Evolutionary conservation across 345 rosid genomes (phyloP), one percentile per base, ranked within the genome.

Genomic region (Melaleuca quinquenervia): DNA sequence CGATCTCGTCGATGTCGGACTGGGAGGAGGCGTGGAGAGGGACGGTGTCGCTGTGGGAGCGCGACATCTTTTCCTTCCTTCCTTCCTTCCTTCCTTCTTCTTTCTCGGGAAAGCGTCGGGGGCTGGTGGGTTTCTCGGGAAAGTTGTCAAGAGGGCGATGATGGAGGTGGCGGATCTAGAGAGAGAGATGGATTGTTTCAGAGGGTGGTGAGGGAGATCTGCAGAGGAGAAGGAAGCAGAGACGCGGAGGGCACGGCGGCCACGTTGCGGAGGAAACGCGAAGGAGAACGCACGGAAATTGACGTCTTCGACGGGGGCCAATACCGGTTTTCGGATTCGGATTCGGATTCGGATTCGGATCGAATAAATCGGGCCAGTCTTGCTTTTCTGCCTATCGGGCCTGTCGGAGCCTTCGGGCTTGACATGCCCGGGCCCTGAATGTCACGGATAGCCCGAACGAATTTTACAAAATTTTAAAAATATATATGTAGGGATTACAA

Each of bases 1-100:
- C 99, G 91, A 97, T 97, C 95, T 97, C 99, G 92, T 97, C 99
- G 90, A 95, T 97, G 92, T 96, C 99, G 51, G 99, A 97, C 78
- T 97, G 99, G 87, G 99, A 97, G 13, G 99, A 93, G 2, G 95
- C 82, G 76, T 94, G 94, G 48, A 94, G 95, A 49, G 99, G 99
- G 83, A 92, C 85, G 5, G 97, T 95, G 86, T 97, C 99, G 91
- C 95, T 90, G 88, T 91, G 91, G 44, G 88, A 87, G 88, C 89
- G 91, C 82, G 99, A 94, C 99, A 97, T 97, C 82, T 70, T 58
- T 29, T 56, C 11, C 32, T 56, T 56, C 29, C 26, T 58, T 6
- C 0, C 41, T 41, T 41, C 41, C 22, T 36, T 16, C 8, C 36
- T 64, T 7, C 41, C 41, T 8, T 29, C 5, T 29, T 14, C 29